phyloP scores from a whole-genome alignment of 1,284 basidiomycete species.

The Vanrija humicola region DNA sequence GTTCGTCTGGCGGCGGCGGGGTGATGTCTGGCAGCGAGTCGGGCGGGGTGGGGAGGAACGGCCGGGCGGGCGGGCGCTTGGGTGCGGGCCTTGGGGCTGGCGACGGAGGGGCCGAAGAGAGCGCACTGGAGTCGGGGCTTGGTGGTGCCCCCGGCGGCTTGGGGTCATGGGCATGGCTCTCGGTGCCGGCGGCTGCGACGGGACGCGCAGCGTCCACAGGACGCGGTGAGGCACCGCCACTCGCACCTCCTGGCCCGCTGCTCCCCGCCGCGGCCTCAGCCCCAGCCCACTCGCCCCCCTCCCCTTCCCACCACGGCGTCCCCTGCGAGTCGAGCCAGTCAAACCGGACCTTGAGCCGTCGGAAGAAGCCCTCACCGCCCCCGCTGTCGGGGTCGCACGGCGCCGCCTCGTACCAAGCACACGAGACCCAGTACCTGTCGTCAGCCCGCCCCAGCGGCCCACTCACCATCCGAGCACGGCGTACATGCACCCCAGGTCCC shows the following conservation, averaged over 20 bases:
- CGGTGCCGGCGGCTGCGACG: too few species aligned
- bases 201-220: neutral
- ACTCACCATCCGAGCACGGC: conserved; percentile 42
- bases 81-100: neutral
- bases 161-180: neutral
- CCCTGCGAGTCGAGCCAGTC: conserved; percentile 43
- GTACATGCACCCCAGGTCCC: conserved; percentile 32
- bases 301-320: conserved; percentile 36
- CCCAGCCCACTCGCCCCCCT: too few species aligned
- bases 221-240: neutral
- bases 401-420: conserved; percentile 42
- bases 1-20: neutral
- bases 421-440: conserved; percentile 41
- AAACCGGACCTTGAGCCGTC: conserved; percentile 42
- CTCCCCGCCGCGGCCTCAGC: neutral
- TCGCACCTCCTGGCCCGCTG: too few species aligned
- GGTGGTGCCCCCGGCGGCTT: neutral
- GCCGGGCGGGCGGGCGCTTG: too few species aligned
- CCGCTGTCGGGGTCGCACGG: conserved; percentile 13
- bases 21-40: too few species aligned
- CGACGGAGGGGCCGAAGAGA: neutral
- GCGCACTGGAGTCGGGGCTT: neutral
- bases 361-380: conserved; percentile 22
- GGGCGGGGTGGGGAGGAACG: neutral
- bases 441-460: neutral